phyloP scores from a whole-genome alignment of 345 rosid genomes.

The Diplotaxis tenuifolia region DNA sequence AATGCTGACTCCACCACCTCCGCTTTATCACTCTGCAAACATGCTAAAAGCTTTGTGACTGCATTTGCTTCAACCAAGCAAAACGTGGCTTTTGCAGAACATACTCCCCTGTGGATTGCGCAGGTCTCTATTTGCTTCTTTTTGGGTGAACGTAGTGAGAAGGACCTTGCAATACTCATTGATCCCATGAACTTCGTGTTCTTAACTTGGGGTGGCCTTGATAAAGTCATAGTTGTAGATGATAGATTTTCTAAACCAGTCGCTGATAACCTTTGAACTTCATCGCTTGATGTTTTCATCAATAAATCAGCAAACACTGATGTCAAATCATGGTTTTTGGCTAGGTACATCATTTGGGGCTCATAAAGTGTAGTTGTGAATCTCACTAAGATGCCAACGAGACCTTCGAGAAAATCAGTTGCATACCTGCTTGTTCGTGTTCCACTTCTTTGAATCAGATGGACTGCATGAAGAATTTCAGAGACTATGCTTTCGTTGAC shows the following conservation, averaged over 20 bases:
- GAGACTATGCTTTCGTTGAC: constrained; percentile 51
- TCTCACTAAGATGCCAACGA: constrained; percentile 77
- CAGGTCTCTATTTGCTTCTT: constrained; percentile 46
- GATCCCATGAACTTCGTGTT: constrained; percentile 48
- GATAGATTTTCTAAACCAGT: constrained; percentile 81
- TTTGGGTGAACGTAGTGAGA: constrained; percentile 49
- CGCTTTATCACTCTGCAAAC: constrained; percentile 69
- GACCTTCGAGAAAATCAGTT: constrained; percentile 69
- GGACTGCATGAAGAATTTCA: constrained; percentile 49
- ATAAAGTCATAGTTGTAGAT: constrained; percentile 56
- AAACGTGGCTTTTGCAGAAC: constrained; percentile 77
- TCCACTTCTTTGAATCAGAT: constrained; percentile 54
- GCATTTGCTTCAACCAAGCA: constrained; percentile 86
- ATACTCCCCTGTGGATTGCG: constrained; percentile 75
- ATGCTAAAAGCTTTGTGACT: constrained; percentile 64
- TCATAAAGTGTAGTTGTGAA: constrained; percentile 83
- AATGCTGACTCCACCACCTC: constrained; percentile 81
- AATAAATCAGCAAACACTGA: constrained; percentile 69
- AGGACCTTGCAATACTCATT: constrained; percentile 44
- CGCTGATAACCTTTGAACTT: constrained; percentile 82
- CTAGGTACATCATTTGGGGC: constrained; percentile 57
- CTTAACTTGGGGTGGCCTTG: constrained; percentile 48
- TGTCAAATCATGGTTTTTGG: constrained; percentile 67
- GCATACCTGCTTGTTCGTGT: constrained; percentile 67
- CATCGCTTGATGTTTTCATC: constrained; percentile 67